Base-by-base conservation (phyloP, 768 basidiomycete genomes). In the Boletus vermiculosoides region DNA sequence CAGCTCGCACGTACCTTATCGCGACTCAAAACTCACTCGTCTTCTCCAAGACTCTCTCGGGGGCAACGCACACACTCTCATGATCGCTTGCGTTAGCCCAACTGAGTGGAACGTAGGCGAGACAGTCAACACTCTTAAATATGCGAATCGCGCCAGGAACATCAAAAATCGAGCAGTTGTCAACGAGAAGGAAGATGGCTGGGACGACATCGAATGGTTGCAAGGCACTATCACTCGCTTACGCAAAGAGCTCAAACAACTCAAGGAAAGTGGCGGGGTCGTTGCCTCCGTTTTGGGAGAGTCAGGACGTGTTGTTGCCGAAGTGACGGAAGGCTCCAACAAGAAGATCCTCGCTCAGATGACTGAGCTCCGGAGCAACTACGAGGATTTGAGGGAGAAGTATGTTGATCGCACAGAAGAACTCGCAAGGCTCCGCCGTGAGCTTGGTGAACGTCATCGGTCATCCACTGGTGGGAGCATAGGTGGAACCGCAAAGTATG, bases 151-250 rank as follows among this genome's bases (percentile, higher is more conserved):
- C 37, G 97, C 97, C 12, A 78, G 94, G 60, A 98, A 97, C 68
- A 99, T 99, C 78, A 96, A 95, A 76, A 99, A 99, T 66, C 82
- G 87, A 45, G 95, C 92, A 3, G 84, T 90, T 34, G 81, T 96
- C 51, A 96, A 94, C 67, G 92, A 96, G 74, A 88, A 87, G 66
- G 97, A 99, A 75, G 92, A 94, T 52, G 97, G 97, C 12, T 99
- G 97, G 97, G 96, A 98, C 61, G 97, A 99, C 70, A 77, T 98
- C 3, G 95, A 98, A 68, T 96, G 97, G 87, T 75, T 99, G 44
- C 97, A 98, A 73, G 83, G 83, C 52, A 91, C 88, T 49, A 84
- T 99, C 41, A 77, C 84, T 31, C 87, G 93, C 59, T 75, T 99
- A 48, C 82, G 97, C 47, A 93, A 87, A 70, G 96, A 99, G 63